phyloP scores from a whole-genome alignment of 768 basidiomycete species.

The Chalciporus chontae region DNA sequence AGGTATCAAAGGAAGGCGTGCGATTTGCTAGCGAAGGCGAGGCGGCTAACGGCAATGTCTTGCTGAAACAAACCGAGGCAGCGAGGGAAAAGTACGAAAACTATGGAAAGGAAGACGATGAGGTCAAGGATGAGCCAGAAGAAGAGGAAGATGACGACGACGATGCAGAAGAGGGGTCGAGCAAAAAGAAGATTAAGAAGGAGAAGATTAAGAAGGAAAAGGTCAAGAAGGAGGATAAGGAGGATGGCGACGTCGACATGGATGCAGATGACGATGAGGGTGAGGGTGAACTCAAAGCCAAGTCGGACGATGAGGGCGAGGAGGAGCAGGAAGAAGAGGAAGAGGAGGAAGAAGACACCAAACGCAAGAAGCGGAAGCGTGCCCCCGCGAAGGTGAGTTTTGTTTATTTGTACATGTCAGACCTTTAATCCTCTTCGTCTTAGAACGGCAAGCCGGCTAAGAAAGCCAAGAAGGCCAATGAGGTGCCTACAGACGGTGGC shows the following conservation, averaged over 20 bases:
- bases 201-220: slow-evolving; percentile 38
- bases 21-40: slow-evolving; percentile 93
- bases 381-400: slow-evolving; percentile 43
- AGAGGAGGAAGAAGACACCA: slow-evolving; percentile 45
- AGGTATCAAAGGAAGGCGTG: slow-evolving; percentile 93
- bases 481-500: slow-evolving; percentile 50
- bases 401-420: background rate
- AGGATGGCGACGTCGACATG: slow-evolving; percentile 42
- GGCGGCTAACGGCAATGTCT: slow-evolving; percentile 83
- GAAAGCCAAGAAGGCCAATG: slow-evolving; percentile 57
- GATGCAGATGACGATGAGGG: slow-evolving; percentile 44
- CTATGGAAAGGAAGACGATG: slow-evolving; percentile 43
- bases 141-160: slow-evolving; percentile 42
- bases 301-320: slow-evolving; percentile 45
- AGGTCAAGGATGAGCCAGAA: slow-evolving; percentile 37
- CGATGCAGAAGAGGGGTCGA: slow-evolving; percentile 25
- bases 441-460: slow-evolving; percentile 43
- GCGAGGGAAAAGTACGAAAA: slow-evolving; percentile 38
- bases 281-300: slow-evolving; percentile 39
- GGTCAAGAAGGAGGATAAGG: slow-evolving; percentile 39
- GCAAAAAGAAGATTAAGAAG: slow-evolving; percentile 31
- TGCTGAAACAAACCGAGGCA: slow-evolving; percentile 72
- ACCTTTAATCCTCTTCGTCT: background rate
- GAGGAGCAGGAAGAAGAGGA: slow-evolving; percentile 46
- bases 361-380: slow-evolving; percentile 71